phyloP scores from a whole-genome alignment of 352 stramenopile genomes.

The Globisporangium mamillatum region DNA sequence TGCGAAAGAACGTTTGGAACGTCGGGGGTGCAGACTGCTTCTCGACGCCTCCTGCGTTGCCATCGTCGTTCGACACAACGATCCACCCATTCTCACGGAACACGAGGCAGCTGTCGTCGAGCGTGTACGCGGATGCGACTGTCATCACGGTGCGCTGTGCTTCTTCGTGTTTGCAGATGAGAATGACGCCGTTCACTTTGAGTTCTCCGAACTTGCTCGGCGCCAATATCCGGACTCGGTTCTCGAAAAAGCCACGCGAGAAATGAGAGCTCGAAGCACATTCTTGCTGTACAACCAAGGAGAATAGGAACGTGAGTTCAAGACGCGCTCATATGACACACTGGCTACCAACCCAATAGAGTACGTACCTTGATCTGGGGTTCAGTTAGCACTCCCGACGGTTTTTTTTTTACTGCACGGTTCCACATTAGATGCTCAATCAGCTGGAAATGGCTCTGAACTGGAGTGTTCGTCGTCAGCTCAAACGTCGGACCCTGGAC shows the following conservation, averaged over 20 bases:
- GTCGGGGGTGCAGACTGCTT: neutral
- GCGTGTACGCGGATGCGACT: neutral
- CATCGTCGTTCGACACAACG: neutral
- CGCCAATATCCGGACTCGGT: neutral
- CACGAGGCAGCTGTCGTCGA: neutral
- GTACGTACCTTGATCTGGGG: neutral
- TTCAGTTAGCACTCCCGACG: neutral
- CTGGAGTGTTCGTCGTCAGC: constrained; percentile 8
- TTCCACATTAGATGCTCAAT: neutral
- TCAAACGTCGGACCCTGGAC: constrained; percentile 7
- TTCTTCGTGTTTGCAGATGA: neutral
- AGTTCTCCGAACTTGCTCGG: neutral
- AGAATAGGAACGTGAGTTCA: too few relatives aligned
- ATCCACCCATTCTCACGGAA: neutral
- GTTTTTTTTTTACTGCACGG: neutral
- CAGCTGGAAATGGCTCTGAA: neutral
- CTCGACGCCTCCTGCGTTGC: neutral
- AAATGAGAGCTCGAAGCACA: neutral
- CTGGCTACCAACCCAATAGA: too few relatives aligned
- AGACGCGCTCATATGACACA: too few relatives aligned
- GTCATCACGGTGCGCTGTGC: neutral
- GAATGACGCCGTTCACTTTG: neutral
- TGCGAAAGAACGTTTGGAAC: constrained; percentile 7
- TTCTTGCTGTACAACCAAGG: neutral
- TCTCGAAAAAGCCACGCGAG: neutral